A percentile compares a stretch with the other conserved stretches of the same genome.
Evolutionary conservation across 805 yeast genomes (phyloP).

Genomic region (Clavispora phyllophila): DNA sequence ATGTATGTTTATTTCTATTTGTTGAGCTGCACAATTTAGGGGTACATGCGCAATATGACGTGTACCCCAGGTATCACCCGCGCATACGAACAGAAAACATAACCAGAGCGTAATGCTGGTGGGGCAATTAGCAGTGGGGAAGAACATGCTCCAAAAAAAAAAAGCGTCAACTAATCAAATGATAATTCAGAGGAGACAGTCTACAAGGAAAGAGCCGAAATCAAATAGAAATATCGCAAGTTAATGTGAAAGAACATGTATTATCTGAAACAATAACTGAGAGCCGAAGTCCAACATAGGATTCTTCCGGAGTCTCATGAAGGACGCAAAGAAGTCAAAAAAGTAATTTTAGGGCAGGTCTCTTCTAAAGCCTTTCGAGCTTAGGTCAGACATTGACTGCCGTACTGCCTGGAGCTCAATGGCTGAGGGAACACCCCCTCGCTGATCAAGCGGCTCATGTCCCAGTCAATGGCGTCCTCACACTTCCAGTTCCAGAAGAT

Average conservation of each 20-base stretch:
- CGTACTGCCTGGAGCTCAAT: conserved; percentile 58
- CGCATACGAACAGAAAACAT: background rate
- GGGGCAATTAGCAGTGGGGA: too few relatives aligned
- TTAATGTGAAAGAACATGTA: background rate
- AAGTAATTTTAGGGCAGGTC: background rate
- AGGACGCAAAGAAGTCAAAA: background rate
- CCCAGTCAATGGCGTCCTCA: conserved; percentile 83
- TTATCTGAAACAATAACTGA: background rate
- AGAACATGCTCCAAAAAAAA: too few relatives aligned
- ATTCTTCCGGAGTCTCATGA: background rate
- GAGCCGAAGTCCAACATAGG: background rate
- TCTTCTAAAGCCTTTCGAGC: background rate
- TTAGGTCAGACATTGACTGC: conserved; percentile 55
- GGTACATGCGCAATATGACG: too few relatives aligned
- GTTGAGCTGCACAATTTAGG: too few relatives aligned
- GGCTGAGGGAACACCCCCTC: conserved; percentile 79
- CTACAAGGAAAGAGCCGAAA: too few relatives aligned
- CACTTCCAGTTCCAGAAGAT: conserved; percentile 93
- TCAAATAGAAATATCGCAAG: too few relatives aligned
- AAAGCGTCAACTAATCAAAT: too few relatives aligned
- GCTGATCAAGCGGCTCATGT: conserved; percentile 53
- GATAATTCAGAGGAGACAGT: too few relatives aligned
- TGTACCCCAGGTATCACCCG: too few relatives aligned
- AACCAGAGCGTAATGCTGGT: too few relatives aligned
- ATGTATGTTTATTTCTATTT: too few relatives aligned